A percentile compares a stretch with the other conserved stretches of the same genome.
phyloP scores from a whole-genome alignment of 306 rosid species.

The Crataegus laevigata region DNA sequence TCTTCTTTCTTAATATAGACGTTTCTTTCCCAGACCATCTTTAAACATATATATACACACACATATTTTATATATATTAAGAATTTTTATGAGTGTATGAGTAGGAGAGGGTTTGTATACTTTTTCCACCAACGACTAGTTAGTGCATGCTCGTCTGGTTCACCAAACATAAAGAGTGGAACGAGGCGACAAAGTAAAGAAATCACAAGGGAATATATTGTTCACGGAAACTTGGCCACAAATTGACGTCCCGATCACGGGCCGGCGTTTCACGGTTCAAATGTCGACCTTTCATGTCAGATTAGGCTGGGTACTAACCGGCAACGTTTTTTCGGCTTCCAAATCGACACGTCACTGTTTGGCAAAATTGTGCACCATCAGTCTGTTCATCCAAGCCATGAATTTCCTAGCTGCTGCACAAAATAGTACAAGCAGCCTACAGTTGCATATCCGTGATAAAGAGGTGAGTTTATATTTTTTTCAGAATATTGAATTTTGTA shows the following conservation, averaged over 20 bases:
- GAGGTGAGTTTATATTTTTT: constrained; percentile 21
- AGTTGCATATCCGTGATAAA: constrained; percentile 36
- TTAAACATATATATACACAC: too few relatives aligned
- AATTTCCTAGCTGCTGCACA: neutral
- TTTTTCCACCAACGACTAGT: too few relatives aligned
- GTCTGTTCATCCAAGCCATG: neutral
- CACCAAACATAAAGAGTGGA: neutral
- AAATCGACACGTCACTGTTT: neutral
- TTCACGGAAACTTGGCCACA: constrained; percentile 8
- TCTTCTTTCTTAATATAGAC: too few relatives aligned
- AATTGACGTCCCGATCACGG: neutral
- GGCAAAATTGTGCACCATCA: neutral
- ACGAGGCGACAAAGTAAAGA: constrained; percentile 20
- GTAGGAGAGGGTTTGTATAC: too few relatives aligned
- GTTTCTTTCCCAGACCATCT: too few relatives aligned
- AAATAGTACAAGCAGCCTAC: constrained; percentile 21
- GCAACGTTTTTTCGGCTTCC: neutral
- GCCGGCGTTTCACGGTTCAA: neutral
- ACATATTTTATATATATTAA: too few relatives aligned
- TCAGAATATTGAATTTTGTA: neutral
- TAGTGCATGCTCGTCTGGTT: constrained; percentile 2
- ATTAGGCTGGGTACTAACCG: neutral
- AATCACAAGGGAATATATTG: neutral
- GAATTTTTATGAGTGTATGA: too few relatives aligned
- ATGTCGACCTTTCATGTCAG: constrained; percentile 1